phyloP scores from a whole-genome alignment of 441 rosid species.

The Isatis lusitanica region DNA sequence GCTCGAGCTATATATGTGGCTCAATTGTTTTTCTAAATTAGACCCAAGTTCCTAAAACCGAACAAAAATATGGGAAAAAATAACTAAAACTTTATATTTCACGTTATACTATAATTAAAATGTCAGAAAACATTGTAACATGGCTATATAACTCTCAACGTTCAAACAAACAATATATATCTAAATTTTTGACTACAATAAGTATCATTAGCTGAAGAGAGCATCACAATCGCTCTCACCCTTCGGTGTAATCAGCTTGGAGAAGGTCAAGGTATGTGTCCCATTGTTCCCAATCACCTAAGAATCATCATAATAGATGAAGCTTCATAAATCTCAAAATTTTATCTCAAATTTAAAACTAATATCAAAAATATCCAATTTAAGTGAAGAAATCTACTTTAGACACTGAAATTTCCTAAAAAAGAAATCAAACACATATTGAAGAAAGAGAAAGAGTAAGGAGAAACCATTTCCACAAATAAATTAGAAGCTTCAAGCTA shows the following conservation, averaged over 20 bases:
- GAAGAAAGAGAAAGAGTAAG: background rate
- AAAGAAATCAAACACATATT: too few relatives aligned
- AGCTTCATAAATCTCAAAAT: slow-evolving; percentile 20
- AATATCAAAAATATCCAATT: background rate
- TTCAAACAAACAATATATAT: background rate
- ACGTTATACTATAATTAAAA: too few relatives aligned
- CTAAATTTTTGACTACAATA: background rate
- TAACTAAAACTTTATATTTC: too few relatives aligned
- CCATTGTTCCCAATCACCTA: slow-evolving; percentile 90
- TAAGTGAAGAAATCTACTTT: too few relatives aligned
- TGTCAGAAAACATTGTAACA: too few relatives aligned
- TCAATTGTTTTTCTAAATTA: background rate
- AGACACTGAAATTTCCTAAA: background rate
- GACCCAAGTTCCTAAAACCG: background rate
- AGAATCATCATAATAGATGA: background rate
- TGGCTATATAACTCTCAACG: background rate
- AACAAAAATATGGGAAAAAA: background rate
- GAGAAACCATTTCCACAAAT: too few relatives aligned
- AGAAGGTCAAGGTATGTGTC: slow-evolving; percentile 82
- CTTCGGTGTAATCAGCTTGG: slow-evolving; percentile 81
- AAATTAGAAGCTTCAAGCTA: too few relatives aligned
- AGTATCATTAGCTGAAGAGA: background rate
- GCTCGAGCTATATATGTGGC: background rate
- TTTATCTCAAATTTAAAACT: background rate
- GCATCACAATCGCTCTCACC: slow-evolving; percentile 41